Evolutionary conservation across 164 flowering plant species (phyloP), one percentile per base, ranked within the genome.

Genomic region (Stephania cephalantha): DNA sequence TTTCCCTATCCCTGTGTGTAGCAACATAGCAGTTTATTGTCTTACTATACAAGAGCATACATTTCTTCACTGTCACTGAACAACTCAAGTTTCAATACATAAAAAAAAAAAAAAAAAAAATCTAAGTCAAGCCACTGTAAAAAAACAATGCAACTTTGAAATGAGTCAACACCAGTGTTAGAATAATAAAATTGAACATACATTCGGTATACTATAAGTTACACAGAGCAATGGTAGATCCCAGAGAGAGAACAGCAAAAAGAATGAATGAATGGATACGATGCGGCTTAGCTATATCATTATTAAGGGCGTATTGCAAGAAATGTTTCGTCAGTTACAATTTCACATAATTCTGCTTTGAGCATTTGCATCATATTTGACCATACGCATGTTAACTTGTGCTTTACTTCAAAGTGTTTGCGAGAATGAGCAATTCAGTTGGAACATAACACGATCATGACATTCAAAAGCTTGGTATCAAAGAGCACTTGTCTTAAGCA

Each of bases 261-360:
- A 15, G 64, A 58, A 65, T 65, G 35, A 71, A 48, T 46, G 42
- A 46, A 48, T 46, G 58, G 22, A 70, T 70, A 70, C 58, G 48
- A 44, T 70, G 29, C 7, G 48, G 22, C 4, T 5, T 70, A 58
- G 64, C 64, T 58, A 58, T 18, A 15, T 46, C 50, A 6, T 46
- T 46, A 12, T 29, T 48, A 17, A 70, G 72, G 50, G 58, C 10
- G 61, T 46, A 48, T 20, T 48, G 10, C 50, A 70, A 46, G 58
- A 70, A 30, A 70, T 46, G 31, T 7, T 46, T 6, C 25, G 11
- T 31, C 58, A 70, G 55, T 70, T 70, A 9, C 30, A 70, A 22
- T 22, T 5, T 58, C 15, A 22, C 22, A 48, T 48, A n/a, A 70
- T 58, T n/a, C 18, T 30, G 48, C 50, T 48, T 70, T 22, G 20